Base-by-base conservation (phyloP, 2,329 filamentous ascomycete species). In the Aspergillus fijiensis region DNA sequence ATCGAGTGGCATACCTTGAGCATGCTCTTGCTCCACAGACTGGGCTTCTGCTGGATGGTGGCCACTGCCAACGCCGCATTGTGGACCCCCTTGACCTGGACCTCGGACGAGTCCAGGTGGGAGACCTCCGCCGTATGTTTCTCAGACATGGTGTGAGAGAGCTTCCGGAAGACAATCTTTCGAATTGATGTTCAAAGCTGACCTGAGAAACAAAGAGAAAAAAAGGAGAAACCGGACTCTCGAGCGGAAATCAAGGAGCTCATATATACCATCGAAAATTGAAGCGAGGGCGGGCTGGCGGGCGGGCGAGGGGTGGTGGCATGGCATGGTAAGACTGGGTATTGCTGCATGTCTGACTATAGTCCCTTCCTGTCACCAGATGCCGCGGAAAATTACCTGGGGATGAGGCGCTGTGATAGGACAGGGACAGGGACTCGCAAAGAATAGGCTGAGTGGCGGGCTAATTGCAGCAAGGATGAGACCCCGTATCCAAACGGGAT, bases 11-110 rank as follows among this genome's bases (percentile, higher is more conserved):
- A n/a, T 45, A 79, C 77, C 70, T 77, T 77, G 60, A 81, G 72
- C 79, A 81, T 81, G 29, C 74, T 70, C 65, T 69, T 74, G 11
- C 77, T 80, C 70, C 67, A 58, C 6, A 75, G 59, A 19, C 60
- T 67, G 7, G 73, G 74, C 61, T 75, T 74, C 58, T 74, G 71
- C 49, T 67, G 64, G n/a, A 66, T 61, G 5, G 70, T 67, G 0
- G 73, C 74, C 50, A 73, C 68, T 2, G 72, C 70, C 35, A 76
- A 61, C 7, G 71, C 73, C 1, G 70, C 70, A 63, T 71, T 70
- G 48, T 60, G 60, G 21, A 70, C 69, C 2, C 59, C 60, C 49
- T 59, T 61, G 55, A 68, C 42, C 19, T 62, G 57, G 21, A 60
- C 61, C 31, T 67, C 60, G 19, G 51, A 39, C 33, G 25, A 27